Evolutionary conservation across 257 asterid genomes (phyloP), one percentile per base, ranked within the genome.

Genomic region (Solanum lycopersicoides): DNA sequence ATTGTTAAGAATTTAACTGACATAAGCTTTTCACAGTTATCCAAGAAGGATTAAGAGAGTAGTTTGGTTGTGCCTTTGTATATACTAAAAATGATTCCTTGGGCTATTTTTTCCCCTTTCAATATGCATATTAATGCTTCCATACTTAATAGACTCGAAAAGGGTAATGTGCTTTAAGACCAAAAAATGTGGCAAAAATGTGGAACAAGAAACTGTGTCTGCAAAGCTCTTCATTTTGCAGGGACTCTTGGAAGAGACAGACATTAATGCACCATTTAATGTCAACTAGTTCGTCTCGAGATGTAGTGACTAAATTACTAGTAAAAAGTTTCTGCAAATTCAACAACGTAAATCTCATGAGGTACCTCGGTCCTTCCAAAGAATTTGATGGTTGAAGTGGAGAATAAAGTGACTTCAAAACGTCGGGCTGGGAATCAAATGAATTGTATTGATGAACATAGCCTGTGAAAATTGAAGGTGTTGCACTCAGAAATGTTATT

Each of bases 351-450:
- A 25, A 68, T 32, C 73, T n/a, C 39, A 80, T 18, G 41, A 85
- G n/a, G 73, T 92, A 97, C 99, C 98, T 95, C 90, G 92, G 88
- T 86, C 96, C 98, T 90, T 95, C 99, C 86, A 93, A 88, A 75
- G 98, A 89, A 88, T 98, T 97, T 88, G 99, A 92, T 89, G 94
- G 94, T 92, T 95, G 98, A 89, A 95, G 91, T 84, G 99, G 99
- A 85, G 99, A 97, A 93, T 95, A 97, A 79, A 95, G 93, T 20
- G 99, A 95, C 90, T 91, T 94, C 91, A 97, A 92, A 86, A 95
- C 98, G 88, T 97, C 98, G 83, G 99, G 99, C 89, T 95, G 96
- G 69, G 98, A 97, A 91, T 95, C 95, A 95, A 95, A 89, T 21
- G 96, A 93, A 90, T 97, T 97, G 95, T 94, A 95, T 89, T 94